Evolutionary conservation across 306 rosid species (phyloP).

Genomic region (Phaseolus lunatus): DNA sequence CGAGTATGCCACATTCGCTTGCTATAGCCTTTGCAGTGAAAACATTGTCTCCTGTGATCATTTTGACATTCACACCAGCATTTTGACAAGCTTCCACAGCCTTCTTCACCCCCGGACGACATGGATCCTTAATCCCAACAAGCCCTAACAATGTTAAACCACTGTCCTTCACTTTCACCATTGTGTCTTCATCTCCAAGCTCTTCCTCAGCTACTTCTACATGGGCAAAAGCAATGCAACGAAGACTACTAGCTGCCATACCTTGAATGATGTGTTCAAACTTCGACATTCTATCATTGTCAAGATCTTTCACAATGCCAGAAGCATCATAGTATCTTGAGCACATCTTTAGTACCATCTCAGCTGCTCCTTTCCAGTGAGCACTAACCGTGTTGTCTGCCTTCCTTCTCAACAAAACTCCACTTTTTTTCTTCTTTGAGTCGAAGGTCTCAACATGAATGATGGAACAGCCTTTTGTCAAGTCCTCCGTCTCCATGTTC

Average conservation of each 20-base stretch:
- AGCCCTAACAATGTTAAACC: conserved; percentile 45
- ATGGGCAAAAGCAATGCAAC: conserved; percentile 47
- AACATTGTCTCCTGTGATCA: conserved; percentile 53
- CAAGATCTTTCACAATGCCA: conserved; percentile 39
- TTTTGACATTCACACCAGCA: conserved; percentile 50
- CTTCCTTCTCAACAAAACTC: conserved; percentile 43
- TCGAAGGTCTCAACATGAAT: conserved; percentile 51
- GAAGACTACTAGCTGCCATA: conserved; percentile 50
- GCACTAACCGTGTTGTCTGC: conserved; percentile 32
- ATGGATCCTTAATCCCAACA: conserved; percentile 52
- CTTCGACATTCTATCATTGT: conserved; percentile 4
- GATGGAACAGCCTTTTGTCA: conserved; percentile 35
- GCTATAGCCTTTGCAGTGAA: conserved; percentile 55
- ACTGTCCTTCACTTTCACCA: conserved; percentile 37
- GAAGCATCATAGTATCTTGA: conserved; percentile 45
- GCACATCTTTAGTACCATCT: conserved; percentile 50
- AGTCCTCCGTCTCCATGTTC: conserved; percentile 43
- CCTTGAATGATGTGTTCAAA: conserved; percentile 44
- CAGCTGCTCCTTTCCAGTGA: conserved; percentile 55
- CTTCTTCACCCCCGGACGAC: conserved; percentile 39
- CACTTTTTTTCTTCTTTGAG: conserved; percentile 48
- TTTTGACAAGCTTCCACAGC: conserved; percentile 47
- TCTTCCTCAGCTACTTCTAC: conserved; percentile 31
- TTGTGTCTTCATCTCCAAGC: neutral
- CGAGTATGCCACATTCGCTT: conserved; percentile 48